Evolutionary conservation across 306 rosid species (phyloP), one percentile per base, ranked within the genome.

Genomic region (Lithocarpus polystachyus): DNA sequence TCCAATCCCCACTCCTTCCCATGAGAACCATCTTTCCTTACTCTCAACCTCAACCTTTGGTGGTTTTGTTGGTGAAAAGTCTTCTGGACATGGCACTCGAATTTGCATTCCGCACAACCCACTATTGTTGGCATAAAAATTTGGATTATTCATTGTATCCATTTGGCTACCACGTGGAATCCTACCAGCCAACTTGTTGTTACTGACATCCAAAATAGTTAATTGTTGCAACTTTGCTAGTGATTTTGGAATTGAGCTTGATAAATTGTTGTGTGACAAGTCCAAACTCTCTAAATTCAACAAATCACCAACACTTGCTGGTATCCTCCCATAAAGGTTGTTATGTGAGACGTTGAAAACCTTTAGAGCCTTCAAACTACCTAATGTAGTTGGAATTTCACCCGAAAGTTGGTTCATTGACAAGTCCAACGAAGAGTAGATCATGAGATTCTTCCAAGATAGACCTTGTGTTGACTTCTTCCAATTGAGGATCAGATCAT

Each of bases 401-500:
- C 75, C 78, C 0, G 74, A 76, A 22, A 77, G 54, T 72, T 72
- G 54, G 75, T 82, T 82, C 71, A 51, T 70, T 5, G 82, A 77
- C 56, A 77, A 65, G 82, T 77, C 45, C 8, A 40, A 40, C 0
- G 8, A 0, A 8, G 45, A 40, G 45, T 0, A 2, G 45, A 40
- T 40, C n/a, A n/a, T 5, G 1, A 82, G 82, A 64, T 75, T 79
- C 19, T 20, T 52, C 26, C 74, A 26, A 4, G 79, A 51, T 45
- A 82, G 79, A 23, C 75, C 82, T 33, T 7, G 75, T 29, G 28
- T 65, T 26, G 79, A 72, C 11, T 54, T 76, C 67, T 82, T 82
- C 85, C 85, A 82, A 29, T 77, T 82, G 9, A 82, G 64, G 14
- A 72, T 22, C 79, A 82, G 68, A 74, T 82, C 82, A 19, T 40